Conservation (phyloP, 2,329 filamentous ascomycete genomes). For the Juglanconis juglandina region DNA sequence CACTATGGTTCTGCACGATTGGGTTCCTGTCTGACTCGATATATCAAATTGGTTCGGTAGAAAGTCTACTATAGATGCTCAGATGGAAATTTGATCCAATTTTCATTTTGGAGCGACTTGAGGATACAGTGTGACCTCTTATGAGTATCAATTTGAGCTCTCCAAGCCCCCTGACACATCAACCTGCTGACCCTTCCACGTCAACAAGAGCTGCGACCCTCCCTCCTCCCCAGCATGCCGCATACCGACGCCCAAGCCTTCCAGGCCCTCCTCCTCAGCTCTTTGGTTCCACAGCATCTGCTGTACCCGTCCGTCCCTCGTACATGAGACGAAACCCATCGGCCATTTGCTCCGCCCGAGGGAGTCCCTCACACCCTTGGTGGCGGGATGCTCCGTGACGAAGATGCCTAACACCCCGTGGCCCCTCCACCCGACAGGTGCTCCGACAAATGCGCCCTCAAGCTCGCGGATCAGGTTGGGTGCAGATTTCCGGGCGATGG, state of each 20-base stretch:
- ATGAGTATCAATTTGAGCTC: background rate
- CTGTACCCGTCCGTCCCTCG: constrained; percentile 51
- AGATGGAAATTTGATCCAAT: background rate
- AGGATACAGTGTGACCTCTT: background rate
- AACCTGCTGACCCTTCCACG: constrained; percentile 45
- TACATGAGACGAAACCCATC: constrained; percentile 67
- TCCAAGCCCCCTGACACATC: constrained; percentile 20
- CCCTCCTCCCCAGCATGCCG: constrained; percentile 34
- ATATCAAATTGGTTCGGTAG: too few species aligned
- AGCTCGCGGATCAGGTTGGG: constrained; percentile 69
- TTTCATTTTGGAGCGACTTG: background rate
- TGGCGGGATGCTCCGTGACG: constrained; percentile 66
- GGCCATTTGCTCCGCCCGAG: constrained; percentile 65
- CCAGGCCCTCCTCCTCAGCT: constrained; percentile 60
- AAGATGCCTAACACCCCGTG: constrained; percentile 66
- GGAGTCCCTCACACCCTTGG: constrained; percentile 73
- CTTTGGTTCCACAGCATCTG: constrained; percentile 72
- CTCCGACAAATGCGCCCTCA: constrained; percentile 72
- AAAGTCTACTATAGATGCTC: too few species aligned
- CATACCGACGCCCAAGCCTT: constrained; percentile 52
- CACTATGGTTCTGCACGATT: too few species aligned
- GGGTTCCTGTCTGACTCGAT: too few species aligned
- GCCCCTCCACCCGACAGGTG: constrained; percentile 69
- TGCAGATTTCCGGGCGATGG: constrained; percentile 45
- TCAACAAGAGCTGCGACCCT: constrained; percentile 45